Base-by-base conservation (phyloP, 1,284 basidiomycete species). In the Cryptococcus sp. region DNA sequence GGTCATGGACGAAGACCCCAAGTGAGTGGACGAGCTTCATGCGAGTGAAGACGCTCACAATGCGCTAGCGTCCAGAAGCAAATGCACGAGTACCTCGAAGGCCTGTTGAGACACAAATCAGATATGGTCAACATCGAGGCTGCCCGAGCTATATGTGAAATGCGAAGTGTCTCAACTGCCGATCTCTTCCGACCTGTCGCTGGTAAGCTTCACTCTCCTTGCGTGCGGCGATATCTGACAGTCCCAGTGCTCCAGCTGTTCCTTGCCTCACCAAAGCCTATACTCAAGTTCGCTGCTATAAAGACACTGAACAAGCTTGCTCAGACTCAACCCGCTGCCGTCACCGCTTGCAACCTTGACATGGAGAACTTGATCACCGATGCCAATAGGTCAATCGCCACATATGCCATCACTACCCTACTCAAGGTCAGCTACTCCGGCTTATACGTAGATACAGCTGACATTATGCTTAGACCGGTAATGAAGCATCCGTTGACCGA, bases 121-220 rank as follows among this genome's bases (percentile, higher is more conserved):
- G 96, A 99, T 76, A 98, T 98, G 96, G 96, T 99, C 74, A 98
- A 98, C 79, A 91, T 95, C 67, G 96, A 99, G 77, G 96, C 95
- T 34, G 96, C 96, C 4, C 86, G 95, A 52, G 94, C 88, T 15
- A 95, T 99, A 62, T 98, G 94, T 74, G 94, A 97, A 76, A 90
- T 97, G 88, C 88, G 86, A 74, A 85, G 86, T 63, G 86, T 94
- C 32, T 83, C 86, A 32, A 72, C 86, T 11, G 76, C 83, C 30
- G 91, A 98, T 66, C 80, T 98, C 53, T 86, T 86, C 53, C 86
- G 90, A 66, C 84, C 96, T 3, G 91, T 98, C 58, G 84, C 90
- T 56, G 88, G 90, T 89, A 63, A 66, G 83, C 76, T 23, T 15
- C 35, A 11, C 61, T 45, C 50, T n/a, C 43, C 45, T 3, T 4